Percentiles rank a stretch among this genome's conserved stretches.
Evolutionary conservation across 2,329 filamentous ascomycete species (phyloP).

Genomic region (Xylariales sp.): DNA sequence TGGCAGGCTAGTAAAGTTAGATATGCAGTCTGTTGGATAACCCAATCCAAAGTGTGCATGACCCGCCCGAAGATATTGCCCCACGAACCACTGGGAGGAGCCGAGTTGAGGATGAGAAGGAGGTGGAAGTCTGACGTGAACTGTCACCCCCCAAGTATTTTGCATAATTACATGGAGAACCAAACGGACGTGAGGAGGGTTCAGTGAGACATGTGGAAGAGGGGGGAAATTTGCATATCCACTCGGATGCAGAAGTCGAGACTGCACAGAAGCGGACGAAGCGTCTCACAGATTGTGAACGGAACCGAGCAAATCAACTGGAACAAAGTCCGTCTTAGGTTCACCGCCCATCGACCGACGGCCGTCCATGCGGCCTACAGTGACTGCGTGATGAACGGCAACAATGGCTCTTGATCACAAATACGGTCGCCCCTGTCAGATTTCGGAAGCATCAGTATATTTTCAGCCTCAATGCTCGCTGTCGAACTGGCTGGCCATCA

Average conservation of each 20-base stretch:
- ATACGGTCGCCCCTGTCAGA: too few relatives aligned
- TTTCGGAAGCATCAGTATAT: too few relatives aligned
- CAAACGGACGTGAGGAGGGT: neutral
- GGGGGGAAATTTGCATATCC: neutral
- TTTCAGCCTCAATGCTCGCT: too few relatives aligned
- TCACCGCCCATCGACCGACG: constrained; percentile 2
- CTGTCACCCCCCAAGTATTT: too few relatives aligned
- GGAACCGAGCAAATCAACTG: neutral
- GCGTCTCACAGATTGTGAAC: too few relatives aligned
- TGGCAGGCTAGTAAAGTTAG: constrained; percentile 24
- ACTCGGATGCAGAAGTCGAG: constrained; percentile 5
- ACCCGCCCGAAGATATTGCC: constrained; percentile 20
- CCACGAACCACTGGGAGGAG: constrained; percentile 6
- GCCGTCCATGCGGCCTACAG: constrained; percentile 1
- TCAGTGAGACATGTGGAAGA: neutral
- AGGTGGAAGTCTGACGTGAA: too few relatives aligned
- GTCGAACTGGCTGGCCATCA: too few relatives aligned
- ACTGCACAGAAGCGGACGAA: too few relatives aligned
- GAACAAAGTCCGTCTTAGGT: constrained; percentile 2
- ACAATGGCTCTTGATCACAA: too few relatives aligned
- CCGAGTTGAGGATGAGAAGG: neutral
- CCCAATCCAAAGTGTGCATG: constrained; percentile 29
- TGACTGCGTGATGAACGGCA: too few relatives aligned
- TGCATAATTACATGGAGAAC: neutral
- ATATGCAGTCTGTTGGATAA: constrained; percentile 29